These are phyloP conservation scores for Tetrahymena malaccensis DNA, from an alignment of 73 alveolate species.

Conservation along the genomic window DNA sequence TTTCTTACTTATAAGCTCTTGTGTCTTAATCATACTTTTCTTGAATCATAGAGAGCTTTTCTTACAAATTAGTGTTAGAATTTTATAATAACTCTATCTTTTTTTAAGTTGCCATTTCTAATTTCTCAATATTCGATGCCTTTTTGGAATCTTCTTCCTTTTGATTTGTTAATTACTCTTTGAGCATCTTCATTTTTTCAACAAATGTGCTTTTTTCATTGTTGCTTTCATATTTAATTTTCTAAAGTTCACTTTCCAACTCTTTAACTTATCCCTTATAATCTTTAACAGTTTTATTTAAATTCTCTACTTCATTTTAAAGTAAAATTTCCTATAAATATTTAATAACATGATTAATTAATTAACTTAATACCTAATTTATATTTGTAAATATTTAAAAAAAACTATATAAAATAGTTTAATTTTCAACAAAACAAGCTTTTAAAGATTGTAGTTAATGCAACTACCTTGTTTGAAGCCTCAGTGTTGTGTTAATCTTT, in stretches of 20 bases:
- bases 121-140: background rate
- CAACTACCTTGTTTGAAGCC: background rate
- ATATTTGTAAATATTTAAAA: too few relatives aligned
- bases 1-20: background rate
- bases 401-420: background rate
- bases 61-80: background rate
- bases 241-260: background rate
- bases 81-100: background rate
- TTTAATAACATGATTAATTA: too few relatives aligned
- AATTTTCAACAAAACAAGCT: too few relatives aligned
- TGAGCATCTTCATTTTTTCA: background rate
- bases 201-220: background rate
- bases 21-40: background rate
- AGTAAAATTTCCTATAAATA: background rate
- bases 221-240: background rate
- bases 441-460: too few relatives aligned
- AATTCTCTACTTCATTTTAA: background rate
- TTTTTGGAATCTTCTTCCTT: background rate
- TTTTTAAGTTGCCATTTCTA: background rate
- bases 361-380: too few relatives aligned
- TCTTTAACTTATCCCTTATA: background rate
- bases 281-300: background rate
- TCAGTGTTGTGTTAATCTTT: background rate
- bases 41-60: background rate
- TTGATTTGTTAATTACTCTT: background rate